Evolutionary conservation across 2,329 filamentous ascomycete species (phyloP), one percentile per base, ranked within the genome.

Genomic region (Talaromyces piceae): DNA sequence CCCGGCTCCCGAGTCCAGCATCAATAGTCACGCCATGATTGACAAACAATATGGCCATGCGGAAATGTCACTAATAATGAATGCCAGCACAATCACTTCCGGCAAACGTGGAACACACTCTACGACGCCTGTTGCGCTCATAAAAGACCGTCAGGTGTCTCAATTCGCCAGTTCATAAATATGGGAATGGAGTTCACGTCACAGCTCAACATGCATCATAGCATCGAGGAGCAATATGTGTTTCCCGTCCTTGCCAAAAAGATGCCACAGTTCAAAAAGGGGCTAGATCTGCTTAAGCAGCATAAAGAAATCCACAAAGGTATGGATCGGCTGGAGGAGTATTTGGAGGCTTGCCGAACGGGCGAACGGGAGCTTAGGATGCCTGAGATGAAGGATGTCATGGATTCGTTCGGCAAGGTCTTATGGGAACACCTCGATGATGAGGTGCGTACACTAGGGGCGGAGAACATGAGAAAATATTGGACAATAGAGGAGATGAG

Each of bases 401-500:
- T 95, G 82, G 87, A 94, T 67, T 68, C 67, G 4, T 95, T 91
- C 80, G 87, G 87, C 9, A 74, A 75, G 8, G 87, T 95, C 56
- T 67, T 95, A 45, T 91, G 88, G 87, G 74, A 73, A 62, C 90
- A 95, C 75, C 71, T 95, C 54, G 87, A 93, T 61, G 84, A 91
- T 60, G 90, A 95, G 75, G 89, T 95, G 6, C 73, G 76, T 67
- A 80, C 86, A 58, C 68, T 95, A 27, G 81, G 84, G 2, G 89
- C 89, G 41, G 87, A 93, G 67, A 94, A 91, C 65, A 95, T 95
- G 90, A 77, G 88, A 59, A 81, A 76, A 67, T 90, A 87, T 67
- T 95, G 88, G 87, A 86, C 76, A 0, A 59, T 82, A 54, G 81
- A 87, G 44, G 90, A 95, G 75, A 83, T 95, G 67, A 73, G 69